Evolutionary conservation across 257 asterid species (phyloP).

Genomic region (Rubia yunnanensis): DNA sequence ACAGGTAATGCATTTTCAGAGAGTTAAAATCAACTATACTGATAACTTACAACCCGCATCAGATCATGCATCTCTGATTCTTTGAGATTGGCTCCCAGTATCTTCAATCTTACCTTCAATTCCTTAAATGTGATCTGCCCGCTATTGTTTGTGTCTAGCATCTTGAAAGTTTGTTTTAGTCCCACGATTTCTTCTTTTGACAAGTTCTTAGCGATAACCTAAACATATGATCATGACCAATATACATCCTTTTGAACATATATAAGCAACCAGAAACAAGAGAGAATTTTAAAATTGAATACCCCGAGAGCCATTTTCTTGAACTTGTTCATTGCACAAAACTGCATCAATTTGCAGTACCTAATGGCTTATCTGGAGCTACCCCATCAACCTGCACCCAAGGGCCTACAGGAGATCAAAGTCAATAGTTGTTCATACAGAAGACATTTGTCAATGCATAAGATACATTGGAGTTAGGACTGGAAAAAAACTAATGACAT

Average conservation of each 20-base stretch:
- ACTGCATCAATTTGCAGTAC: conserved; percentile 20
- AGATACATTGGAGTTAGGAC: not conserved
- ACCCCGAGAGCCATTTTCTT: conserved; percentile 27
- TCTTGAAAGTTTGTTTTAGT: conserved; percentile 67
- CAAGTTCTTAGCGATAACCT: conserved; percentile 81
- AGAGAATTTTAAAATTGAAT: not conserved
- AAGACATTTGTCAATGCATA: not conserved
- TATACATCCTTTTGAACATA: not conserved
- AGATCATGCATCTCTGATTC: conserved; percentile 66
- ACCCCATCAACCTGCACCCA: conserved; percentile 17
- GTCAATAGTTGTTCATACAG: not conserved
- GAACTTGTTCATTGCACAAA: conserved; percentile 19
- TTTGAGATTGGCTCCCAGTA: conserved; percentile 67
- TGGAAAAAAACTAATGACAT: not conserved
- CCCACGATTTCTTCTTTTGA: conserved; percentile 94
- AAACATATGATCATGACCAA: not conserved
- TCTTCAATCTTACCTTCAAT: conserved; percentile 62
- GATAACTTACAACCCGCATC: conserved; percentile 78
- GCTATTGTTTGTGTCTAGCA: conserved; percentile 72
- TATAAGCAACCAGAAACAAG: not conserved
- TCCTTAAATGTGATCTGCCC: conserved; percentile 85
- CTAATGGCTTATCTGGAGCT: conserved; percentile 23
- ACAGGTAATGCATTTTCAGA: not conserved
- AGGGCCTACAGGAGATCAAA: conserved; percentile 14
- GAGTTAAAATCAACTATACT: not conserved